A percentile compares a stretch with the other conserved stretches of the same genome.
These are phyloP conservation scores for Macaranga tanarius DNA, from an alignment of 441 rosid species.

Conservation along the genomic window DNA sequence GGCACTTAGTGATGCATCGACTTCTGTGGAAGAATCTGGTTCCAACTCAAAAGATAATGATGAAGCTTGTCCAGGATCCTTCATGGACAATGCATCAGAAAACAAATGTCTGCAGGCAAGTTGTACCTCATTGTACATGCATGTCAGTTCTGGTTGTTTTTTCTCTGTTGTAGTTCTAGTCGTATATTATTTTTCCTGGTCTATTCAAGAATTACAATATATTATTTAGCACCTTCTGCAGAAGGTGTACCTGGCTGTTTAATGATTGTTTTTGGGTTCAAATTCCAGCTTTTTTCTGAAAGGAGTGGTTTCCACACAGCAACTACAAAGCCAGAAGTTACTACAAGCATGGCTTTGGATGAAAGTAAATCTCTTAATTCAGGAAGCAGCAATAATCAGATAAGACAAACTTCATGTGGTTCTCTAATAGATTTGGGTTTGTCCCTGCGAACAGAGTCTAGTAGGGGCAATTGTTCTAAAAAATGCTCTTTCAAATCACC, in stretches of 20 bases:
- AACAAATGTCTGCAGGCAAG: constrained; percentile 42
- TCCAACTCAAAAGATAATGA: constrained; percentile 8
- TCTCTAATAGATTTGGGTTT: constrained; percentile 33
- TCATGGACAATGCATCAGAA: constrained; percentile 19
- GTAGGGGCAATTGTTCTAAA: constrained; percentile 16
- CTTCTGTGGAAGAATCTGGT: constrained; percentile 19
- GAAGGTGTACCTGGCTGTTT: neutral
- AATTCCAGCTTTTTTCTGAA: constrained; percentile 41
- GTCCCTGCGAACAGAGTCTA: constrained; percentile 30
- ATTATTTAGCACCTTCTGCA: neutral
- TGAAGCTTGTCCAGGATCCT: constrained; percentile 18
- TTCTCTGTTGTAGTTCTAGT: neutral
- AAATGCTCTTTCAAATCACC: constrained; percentile 19
- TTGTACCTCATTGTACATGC: neutral
- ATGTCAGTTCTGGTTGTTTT: neutral
- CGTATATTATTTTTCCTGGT: neutral
- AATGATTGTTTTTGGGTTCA: neutral
- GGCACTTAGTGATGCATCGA: constrained; percentile 15
- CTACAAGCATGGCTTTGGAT: constrained; percentile 19
- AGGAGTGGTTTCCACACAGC: constrained; percentile 11
- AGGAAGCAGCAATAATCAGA: constrained; percentile 24
- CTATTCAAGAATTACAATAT: neutral
- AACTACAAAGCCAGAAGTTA: constrained; percentile 23
- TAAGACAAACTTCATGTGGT: constrained; percentile 23
- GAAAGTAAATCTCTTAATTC: constrained; percentile 23